These are phyloP conservation scores for Hanseniaspora occidentalis DNA, from an alignment of 805 yeast species.

Conservation along the genomic window DNA sequence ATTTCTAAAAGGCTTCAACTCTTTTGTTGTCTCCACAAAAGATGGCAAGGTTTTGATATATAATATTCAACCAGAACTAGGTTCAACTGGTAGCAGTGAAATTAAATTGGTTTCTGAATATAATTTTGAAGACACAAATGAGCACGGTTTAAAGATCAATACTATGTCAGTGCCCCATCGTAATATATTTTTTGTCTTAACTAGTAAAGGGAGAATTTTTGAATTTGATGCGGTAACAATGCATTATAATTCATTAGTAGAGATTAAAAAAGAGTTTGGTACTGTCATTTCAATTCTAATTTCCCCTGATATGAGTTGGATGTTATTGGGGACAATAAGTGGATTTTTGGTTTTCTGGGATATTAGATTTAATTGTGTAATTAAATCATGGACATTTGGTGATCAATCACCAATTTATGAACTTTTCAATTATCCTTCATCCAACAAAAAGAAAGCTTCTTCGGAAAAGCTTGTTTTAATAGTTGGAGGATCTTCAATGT, in stretches of 20 bases:
- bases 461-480: slow-evolving; percentile 39
- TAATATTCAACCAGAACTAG: slow-evolving; percentile 7
- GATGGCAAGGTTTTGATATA: slow-evolving; percentile 20
- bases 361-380: slow-evolving; percentile 45
- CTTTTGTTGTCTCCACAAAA: slow-evolving; percentile 40
- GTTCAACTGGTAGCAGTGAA: slow-evolving; percentile 9
- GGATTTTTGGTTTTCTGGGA: slow-evolving; percentile 81
- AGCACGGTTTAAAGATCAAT: too few species aligned
- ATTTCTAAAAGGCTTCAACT: slow-evolving; percentile 42
- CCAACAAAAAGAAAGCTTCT: slow-evolving; percentile 14
- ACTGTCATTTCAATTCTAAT: slow-evolving; percentile 45
- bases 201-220: too few species aligned
- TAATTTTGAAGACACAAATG: slow-evolving; percentile 25
- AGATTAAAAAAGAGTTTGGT: background rate
- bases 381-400: slow-evolving; percentile 52
- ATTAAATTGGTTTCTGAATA: slow-evolving; percentile 29
- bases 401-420: slow-evolving; percentile 34
- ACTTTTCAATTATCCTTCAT: slow-evolving; percentile 30
- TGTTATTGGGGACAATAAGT: slow-evolving; percentile 58
- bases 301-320: slow-evolving; percentile 45
- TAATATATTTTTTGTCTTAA: too few species aligned
- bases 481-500: slow-evolving; percentile 51
- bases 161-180: too few species aligned
- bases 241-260: too few species aligned
- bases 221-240: too few species aligned